Percentiles rank a stretch among this genome's conserved stretches.
Evolutionary conservation across 495 filamentous ascomycete species (phyloP).

Genomic region (Podospora conica): DNA sequence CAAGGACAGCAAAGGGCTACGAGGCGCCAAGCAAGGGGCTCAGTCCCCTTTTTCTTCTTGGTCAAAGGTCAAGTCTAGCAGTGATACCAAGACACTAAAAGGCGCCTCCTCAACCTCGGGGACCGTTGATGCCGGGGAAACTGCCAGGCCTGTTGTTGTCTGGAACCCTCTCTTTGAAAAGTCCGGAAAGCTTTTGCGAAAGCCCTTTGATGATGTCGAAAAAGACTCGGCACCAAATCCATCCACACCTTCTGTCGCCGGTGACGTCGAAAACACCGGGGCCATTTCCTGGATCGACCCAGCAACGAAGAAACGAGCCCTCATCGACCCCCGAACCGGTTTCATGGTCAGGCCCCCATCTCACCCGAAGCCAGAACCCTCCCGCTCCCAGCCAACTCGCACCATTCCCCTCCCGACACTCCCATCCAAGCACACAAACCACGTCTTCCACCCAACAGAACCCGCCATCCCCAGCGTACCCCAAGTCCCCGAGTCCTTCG

Average conservation of each 20-base stretch:
- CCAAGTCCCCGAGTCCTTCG: constrained; percentile 14
- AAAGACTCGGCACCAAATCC: not conserved
- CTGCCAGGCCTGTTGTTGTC: not conserved
- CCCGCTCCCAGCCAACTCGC: not conserved
- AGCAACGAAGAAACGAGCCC: constrained; percentile 49
- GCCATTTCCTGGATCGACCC: constrained; percentile 64
- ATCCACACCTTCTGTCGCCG: not conserved
- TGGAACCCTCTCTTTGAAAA: constrained; percentile 23
- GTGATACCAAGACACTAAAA: not conserved
- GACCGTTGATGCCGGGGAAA: not conserved
- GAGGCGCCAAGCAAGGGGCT: constrained; percentile 4
- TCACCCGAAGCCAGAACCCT: too few species aligned
- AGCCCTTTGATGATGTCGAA: constrained; percentile 33
- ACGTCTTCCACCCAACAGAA: constrained; percentile 34
- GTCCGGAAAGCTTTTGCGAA: constrained; percentile 30
- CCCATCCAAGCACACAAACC: constrained; percentile 22
- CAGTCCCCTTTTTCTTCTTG: constrained; percentile 54
- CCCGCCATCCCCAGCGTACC: constrained; percentile 31
- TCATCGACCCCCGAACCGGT: constrained; percentile 28
- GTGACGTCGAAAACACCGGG: constrained; percentile 19
- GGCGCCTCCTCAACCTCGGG: not conserved
- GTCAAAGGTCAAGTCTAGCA: constrained; percentile 58
- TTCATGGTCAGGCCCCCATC: constrained; percentile 18
- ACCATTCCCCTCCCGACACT: not conserved
- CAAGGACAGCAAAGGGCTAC: not conserved